Evolutionary conservation across 1,139 yeast genomes (phyloP), one percentile per base, ranked within the genome.

Genomic region (Lodderomyces pseudojiufengensis): DNA sequence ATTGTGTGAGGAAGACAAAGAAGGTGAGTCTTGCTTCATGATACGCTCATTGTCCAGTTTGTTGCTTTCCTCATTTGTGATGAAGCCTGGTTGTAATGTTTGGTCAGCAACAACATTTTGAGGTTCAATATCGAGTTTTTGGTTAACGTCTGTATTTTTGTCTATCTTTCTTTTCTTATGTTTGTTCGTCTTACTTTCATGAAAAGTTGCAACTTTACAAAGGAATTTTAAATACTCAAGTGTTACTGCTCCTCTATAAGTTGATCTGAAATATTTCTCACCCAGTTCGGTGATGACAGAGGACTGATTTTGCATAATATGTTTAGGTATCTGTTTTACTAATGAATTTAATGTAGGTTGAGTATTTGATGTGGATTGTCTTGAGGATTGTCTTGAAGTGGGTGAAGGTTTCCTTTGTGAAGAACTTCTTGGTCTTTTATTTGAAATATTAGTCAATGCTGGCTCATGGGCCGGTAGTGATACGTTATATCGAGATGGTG

Each of bases 191-290:
- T 18, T 7, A 18, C 20, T 7, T 5, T 7, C 7, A 5, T 18
- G 20, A 7, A 5, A 18, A 24, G n/a, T 29, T 41, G 59, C 57
- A 1, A 63, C 62, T 33, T 55, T 51, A 37, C 73, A 65, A 33
- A 67, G 58, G 23, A 57, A 57, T 31, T 63, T 48, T 33, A 69
- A 51, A 35, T 63, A 69, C 31, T 65, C 71, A 5, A 62, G 49
- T 1, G 73, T 66, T 5, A 69, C 54, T 1, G 71, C 66, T 0
- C 73, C 74, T 6, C 54, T 50, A 42, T 67, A 67, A 9, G 51
- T 55, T 0, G 62, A 52, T 27, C 63, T 62, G 36, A 52, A 65
- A 0, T 48, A 46, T 2, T 50, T 39, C 11, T 50, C 51, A 0
- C 67, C 67, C 3, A 45, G 40, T 4, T 42, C 48, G 6, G 55